Conservation (phyloP, 768 basidiomycete species). For the Astraeus odoratus region DNA sequence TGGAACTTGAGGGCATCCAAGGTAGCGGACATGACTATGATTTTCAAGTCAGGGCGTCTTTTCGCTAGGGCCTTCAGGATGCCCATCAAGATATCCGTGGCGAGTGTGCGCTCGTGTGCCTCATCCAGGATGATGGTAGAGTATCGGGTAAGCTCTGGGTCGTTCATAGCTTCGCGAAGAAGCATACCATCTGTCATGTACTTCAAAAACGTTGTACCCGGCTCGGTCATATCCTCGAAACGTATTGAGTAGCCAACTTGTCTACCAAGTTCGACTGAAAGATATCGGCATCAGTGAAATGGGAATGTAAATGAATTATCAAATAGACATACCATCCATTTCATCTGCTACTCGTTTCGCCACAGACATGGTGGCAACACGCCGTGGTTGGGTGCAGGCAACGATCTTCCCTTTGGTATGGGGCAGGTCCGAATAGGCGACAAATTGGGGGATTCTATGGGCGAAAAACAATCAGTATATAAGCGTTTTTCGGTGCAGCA, state of each 20-base stretch:
- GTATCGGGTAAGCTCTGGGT: slow-evolving; percentile 80
- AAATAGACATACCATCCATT: slow-evolving; percentile 78
- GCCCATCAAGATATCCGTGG: slow-evolving; percentile 98
- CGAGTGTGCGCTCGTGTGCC: too few species aligned
- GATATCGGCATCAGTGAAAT: neutral
- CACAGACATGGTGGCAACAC: slow-evolving; percentile 99
- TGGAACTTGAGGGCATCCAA: slow-evolving; percentile 96
- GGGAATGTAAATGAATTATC: neutral
- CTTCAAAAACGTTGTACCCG: slow-evolving; percentile 92
- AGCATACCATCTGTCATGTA: slow-evolving; percentile 99
- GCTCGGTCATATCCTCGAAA: slow-evolving; percentile 80
- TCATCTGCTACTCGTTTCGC: slow-evolving; percentile 98
- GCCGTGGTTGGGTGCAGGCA: slow-evolving; percentile 96
- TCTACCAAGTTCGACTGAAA: slow-evolving; percentile 79
- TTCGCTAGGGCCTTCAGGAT: slow-evolving; percentile 81
- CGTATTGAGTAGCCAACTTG: slow-evolving; percentile 98
- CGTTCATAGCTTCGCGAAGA: slow-evolving; percentile 95
- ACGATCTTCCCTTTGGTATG: slow-evolving; percentile 87
- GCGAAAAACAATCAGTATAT: slow-evolving; percentile 24
- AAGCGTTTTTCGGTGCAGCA: slow-evolving; percentile 20
- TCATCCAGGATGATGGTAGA: slow-evolving; percentile 99
- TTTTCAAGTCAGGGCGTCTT: slow-evolving; percentile 82
- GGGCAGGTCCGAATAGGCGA: slow-evolving; percentile 87
- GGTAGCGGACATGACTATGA: slow-evolving; percentile 98
- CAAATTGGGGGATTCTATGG: slow-evolving; percentile 90